Conservation (phyloP, 108 stramenopile genomes). For the Skeletonema menzelii region DNA sequence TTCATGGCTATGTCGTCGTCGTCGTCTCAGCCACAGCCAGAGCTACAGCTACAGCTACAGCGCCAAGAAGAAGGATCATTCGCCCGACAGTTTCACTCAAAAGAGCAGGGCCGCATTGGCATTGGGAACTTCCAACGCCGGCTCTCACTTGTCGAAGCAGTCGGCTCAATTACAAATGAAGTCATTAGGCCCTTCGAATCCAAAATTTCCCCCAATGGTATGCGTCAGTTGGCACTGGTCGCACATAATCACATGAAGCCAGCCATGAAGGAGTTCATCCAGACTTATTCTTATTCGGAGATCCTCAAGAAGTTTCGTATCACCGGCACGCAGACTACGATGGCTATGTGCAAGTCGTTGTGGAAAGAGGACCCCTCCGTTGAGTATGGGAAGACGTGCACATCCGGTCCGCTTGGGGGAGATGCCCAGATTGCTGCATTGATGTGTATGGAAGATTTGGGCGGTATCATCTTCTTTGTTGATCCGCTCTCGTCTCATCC, state of each 20-base stretch:
- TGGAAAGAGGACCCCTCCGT: slow-evolving; percentile 27
- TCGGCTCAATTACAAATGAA: background rate
- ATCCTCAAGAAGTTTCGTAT: slow-evolving; percentile 38
- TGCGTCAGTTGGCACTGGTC: slow-evolving; percentile 36
- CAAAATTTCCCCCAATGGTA: slow-evolving; percentile 17
- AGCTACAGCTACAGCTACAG: no score
- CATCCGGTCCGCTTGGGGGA: slow-evolving; percentile 43
- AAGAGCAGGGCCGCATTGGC: no score
- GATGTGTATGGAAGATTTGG: slow-evolving; percentile 31
- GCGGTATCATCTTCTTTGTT: slow-evolving; percentile 36
- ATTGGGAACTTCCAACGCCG: no score
- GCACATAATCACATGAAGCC: slow-evolving; percentile 49
- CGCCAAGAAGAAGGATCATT: no score
- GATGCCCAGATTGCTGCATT: slow-evolving; percentile 42
- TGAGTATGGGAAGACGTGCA: slow-evolving; percentile 32
- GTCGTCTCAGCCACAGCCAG: no score
- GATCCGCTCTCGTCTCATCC: slow-evolving; percentile 45
- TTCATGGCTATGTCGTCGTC: no score
- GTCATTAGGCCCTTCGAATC: slow-evolving; percentile 8
- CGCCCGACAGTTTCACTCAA: no score
- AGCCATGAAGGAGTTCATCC: slow-evolving; percentile 38
- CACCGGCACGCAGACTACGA: slow-evolving; percentile 41
- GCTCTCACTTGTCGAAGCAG: background rate
- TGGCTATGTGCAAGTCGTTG: slow-evolving; percentile 29
- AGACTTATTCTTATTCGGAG: slow-evolving; percentile 22